These are phyloP conservation scores for Leccinum rimulosum DNA, from an alignment of 768 basidiomycete species.

Conservation along the genomic window DNA sequence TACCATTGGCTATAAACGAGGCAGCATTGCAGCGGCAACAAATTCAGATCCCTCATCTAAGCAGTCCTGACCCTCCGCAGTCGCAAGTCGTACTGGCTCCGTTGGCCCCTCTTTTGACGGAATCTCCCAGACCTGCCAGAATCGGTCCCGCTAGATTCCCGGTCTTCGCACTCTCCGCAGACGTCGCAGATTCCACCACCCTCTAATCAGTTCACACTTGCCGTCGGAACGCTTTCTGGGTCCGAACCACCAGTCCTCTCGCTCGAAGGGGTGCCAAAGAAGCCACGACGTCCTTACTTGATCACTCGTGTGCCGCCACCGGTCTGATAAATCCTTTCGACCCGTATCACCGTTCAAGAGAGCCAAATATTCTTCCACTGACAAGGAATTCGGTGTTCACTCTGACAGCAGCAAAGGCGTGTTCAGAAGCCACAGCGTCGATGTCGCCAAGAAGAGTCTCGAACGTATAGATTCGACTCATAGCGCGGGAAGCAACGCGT, in stretches of 20 bases:
- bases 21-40: slow-evolving; percentile 27
- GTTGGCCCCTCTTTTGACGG: slow-evolving; percentile 12
- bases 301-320: slow-evolving; percentile 13
- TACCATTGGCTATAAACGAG: slow-evolving; percentile 43
- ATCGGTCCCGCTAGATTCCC: slow-evolving; percentile 1
- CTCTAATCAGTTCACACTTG: slow-evolving; percentile 1
- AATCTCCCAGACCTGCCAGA: slow-evolving; percentile 23
- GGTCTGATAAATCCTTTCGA: background rate
- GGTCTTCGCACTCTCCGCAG: slow-evolving; percentile 8
- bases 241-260: background rate
- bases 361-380: slow-evolving; percentile 9
- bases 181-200: slow-evolving; percentile 1
- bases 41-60: slow-evolving; percentile 21
- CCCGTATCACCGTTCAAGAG: no score
- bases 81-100: slow-evolving; percentile 2
- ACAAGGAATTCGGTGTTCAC: slow-evolving; percentile 36
- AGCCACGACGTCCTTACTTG: slow-evolving; percentile 21
- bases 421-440: slow-evolving; percentile 30
- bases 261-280: background rate
- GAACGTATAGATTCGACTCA: slow-evolving; percentile 38
- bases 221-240: background rate
- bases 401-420: slow-evolving; percentile 14
- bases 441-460: slow-evolving; percentile 26
- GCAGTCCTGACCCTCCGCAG: slow-evolving; percentile 16
- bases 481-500: slow-evolving; percentile 58